Percentiles rank a stretch among this genome's conserved stretches.
Conservation (phyloP, 2,329 filamentous ascomycete genomes). For the Dryadomyces quercus-mongolicae region DNA sequence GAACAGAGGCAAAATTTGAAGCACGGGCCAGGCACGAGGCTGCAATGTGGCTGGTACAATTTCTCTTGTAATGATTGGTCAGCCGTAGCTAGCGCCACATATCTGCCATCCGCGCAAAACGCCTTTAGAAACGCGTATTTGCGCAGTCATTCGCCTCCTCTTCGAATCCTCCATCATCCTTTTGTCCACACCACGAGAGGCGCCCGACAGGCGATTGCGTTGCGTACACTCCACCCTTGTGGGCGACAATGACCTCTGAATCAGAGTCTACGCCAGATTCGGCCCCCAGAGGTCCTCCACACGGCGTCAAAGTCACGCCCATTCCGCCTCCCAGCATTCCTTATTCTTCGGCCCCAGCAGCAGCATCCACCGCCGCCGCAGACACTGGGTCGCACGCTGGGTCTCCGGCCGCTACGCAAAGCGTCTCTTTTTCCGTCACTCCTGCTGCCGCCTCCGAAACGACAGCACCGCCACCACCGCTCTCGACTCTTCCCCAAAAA, state of each 20-base stretch:
- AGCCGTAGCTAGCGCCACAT: slow-evolving; percentile 4
- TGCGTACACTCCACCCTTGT: not conserved
- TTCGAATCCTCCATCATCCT: not conserved
- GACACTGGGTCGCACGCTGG: slow-evolving; percentile 8
- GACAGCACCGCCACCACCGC: not conserved
- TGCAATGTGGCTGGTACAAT: slow-evolving; percentile 9
- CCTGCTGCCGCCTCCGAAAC: not conserved
- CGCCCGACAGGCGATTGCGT: not conserved
- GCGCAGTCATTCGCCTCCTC: not conserved
- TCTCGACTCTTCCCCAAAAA: slow-evolving; percentile 47
- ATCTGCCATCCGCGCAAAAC: not conserved
- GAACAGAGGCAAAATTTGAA: not conserved
- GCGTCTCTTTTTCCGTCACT: not conserved
- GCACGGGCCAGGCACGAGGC: slow-evolving; percentile 8
- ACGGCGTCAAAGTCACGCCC: slow-evolving; percentile 10
- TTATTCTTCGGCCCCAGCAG: not conserved
- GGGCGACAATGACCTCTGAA: slow-evolving; percentile 4
- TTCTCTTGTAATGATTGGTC: not conserved
- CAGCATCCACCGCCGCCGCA: not conserved
- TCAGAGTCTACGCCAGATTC: not conserved
- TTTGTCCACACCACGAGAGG: not conserved
- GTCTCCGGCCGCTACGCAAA: not conserved
- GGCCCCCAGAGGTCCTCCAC: not conserved
- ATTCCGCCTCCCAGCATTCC: slow-evolving; percentile 12
- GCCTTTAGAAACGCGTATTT: not conserved